Conservation (phyloP, 73 alveolate species). For the Paramecium pentaurelia region DNA sequence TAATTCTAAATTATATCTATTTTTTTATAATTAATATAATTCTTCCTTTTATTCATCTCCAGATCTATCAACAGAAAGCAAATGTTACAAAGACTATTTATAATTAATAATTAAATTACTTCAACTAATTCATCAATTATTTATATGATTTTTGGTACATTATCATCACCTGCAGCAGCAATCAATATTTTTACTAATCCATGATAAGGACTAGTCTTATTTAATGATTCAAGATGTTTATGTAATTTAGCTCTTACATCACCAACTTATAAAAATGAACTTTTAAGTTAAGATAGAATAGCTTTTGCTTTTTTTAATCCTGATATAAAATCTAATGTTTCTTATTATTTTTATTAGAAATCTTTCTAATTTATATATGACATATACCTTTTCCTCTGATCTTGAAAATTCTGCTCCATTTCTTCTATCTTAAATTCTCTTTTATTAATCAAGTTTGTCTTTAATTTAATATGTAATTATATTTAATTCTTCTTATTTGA, state of each 20-base stretch:
- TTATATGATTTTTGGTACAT: background rate
- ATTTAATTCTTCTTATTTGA: constrained; percentile 20
- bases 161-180: constrained; percentile 3
- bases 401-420: background rate
- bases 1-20: constrained; percentile 16
- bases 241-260: background rate
- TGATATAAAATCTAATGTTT: background rate
- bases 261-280: constrained; percentile 15
- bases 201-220: background rate
- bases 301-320: constrained; percentile 46
- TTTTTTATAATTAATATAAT: background rate
- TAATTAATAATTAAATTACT: background rate
- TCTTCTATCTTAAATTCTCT: background rate
- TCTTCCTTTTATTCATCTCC: constrained; percentile 21
- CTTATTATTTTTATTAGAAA: background rate
- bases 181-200: background rate
- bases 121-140: constrained; percentile 35
- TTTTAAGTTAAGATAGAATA: background rate
- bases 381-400: background rate
- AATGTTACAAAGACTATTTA: background rate
- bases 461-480: background rate
- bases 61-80: background rate
- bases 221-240: background rate
- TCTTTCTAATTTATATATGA: background rate
- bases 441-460: background rate